Evolutionary conservation across 208 protist genomes (phyloP).

Genomic region (Leishmania tropica): DNA sequence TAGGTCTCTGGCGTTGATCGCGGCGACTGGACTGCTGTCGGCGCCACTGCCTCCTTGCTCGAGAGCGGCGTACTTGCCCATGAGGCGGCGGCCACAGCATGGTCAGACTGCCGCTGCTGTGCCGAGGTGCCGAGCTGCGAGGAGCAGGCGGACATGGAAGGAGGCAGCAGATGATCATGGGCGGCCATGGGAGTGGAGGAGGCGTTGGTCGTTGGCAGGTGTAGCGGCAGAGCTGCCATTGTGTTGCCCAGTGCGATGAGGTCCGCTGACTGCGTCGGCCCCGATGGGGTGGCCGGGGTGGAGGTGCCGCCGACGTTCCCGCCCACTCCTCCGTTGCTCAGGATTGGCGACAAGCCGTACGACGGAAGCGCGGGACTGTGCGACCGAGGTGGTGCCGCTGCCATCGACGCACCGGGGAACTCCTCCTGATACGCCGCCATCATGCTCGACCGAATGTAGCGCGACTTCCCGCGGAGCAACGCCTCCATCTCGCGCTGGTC

Average conservation of each 20-base stretch:
- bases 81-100: neutral
- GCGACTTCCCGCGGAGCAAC: constrained; percentile 17
- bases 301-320: neutral
- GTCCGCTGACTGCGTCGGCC: neutral
- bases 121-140: neutral
- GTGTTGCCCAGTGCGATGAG: neutral
- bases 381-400: neutral
- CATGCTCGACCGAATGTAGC: constrained; percentile 22
- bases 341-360: neutral
- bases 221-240: neutral
- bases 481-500: constrained; percentile 40
- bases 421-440: constrained; percentile 10
- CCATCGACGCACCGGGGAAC: constrained; percentile 1
- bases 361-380: neutral
- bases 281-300: neutral
- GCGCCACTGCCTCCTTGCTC: neutral
- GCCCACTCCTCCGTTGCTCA: constrained; percentile 1
- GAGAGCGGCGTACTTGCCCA: neutral
- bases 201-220: neutral
- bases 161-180: constrained; percentile 22
- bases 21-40: constrained; percentile 16
- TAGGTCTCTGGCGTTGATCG: constrained; percentile 3
- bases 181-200: neutral
- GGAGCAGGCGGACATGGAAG: neutral
- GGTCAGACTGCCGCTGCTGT: constrained; percentile 9